phyloP scores from a whole-genome alignment of 2,329 filamentous ascomycete species.

The Incumbomyces delicatus region DNA sequence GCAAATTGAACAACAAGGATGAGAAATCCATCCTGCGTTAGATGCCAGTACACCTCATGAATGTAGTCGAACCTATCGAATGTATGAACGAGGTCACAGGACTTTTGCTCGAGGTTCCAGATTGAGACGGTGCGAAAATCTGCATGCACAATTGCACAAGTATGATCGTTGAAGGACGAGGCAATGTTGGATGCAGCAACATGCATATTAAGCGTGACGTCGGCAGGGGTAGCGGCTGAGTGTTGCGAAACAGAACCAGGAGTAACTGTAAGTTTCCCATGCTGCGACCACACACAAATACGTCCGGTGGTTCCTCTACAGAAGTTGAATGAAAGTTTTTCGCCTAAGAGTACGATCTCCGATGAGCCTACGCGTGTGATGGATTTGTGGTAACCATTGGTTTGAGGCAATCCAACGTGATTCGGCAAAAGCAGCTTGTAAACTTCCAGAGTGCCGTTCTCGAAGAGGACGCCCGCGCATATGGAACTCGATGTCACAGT shows the following conservation, averaged over 20 bases:
- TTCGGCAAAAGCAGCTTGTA: background rate
- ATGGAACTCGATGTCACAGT: background rate
- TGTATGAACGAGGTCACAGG: slow-evolving; percentile 69
- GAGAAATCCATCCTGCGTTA: slow-evolving; percentile 77
- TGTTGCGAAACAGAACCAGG: too few species aligned
- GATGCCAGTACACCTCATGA: slow-evolving; percentile 86
- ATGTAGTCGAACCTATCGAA: slow-evolving; percentile 67
- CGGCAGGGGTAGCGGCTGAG: too few species aligned
- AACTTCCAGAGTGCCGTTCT: background rate
- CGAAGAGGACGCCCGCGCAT: background rate
- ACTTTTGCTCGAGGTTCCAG: slow-evolving; percentile 76
- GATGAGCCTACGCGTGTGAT: background rate
- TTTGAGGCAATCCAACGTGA: background rate
- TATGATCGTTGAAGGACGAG: slow-evolving; percentile 49
- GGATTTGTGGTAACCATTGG: slow-evolving; percentile 3
- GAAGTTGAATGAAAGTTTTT: background rate
- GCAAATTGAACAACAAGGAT: slow-evolving; percentile 88
- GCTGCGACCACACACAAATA: background rate
- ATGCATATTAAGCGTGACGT: background rate
- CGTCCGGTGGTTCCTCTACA: background rate
- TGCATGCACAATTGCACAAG: slow-evolving; percentile 63
- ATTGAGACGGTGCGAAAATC: slow-evolving; percentile 69
- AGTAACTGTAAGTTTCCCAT: background rate
- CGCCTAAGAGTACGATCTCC: background rate
- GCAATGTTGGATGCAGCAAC: background rate